phyloP scores from a whole-genome alignment of 257 asterid genomes.

The Gynochthodes officinalis region DNA sequence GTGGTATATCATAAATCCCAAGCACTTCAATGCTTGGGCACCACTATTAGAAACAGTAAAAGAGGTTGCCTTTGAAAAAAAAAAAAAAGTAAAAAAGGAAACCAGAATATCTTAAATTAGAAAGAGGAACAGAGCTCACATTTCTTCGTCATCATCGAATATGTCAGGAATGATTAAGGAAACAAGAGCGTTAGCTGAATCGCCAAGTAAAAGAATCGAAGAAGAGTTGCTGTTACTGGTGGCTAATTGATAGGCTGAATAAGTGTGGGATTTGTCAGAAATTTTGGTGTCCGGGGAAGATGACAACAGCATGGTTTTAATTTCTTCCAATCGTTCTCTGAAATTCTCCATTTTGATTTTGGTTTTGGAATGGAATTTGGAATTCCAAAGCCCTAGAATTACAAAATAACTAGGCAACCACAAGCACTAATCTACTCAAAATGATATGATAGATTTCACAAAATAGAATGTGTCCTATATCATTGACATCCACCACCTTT shows the following conservation, averaged over 20 bases:
- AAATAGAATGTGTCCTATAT: no score
- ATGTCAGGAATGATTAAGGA: conserved; percentile 35
- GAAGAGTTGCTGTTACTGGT: conserved; percentile 33
- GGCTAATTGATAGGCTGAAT: conserved; percentile 46
- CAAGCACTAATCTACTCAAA: no score
- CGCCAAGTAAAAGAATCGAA: conserved; percentile 39
- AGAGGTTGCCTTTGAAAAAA: not conserved
- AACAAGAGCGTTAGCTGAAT: conserved; percentile 39
- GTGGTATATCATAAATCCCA: conserved; percentile 85
- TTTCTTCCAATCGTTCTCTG: conserved; percentile 45
- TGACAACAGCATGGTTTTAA: conserved; percentile 37
- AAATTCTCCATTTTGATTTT: conserved; percentile 37
- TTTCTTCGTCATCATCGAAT: conserved; percentile 53
- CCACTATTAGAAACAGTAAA: conserved; percentile 37
- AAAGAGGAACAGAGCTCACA: conserved; percentile 23
- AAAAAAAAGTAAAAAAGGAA: not conserved
- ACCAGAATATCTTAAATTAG: not conserved
- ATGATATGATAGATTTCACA: no score
- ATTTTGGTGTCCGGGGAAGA: not conserved
- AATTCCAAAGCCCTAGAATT: not conserved
- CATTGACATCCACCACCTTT: not conserved
- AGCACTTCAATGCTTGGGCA: conserved; percentile 77
- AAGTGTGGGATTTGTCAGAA: conserved; percentile 38
- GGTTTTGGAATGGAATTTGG: not conserved
- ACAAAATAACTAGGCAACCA: no score